These are phyloP conservation scores for Pseudogymnoascus sp. DNA, from an alignment of 2,329 filamentous ascomycete species.

Conservation along the genomic window DNA sequence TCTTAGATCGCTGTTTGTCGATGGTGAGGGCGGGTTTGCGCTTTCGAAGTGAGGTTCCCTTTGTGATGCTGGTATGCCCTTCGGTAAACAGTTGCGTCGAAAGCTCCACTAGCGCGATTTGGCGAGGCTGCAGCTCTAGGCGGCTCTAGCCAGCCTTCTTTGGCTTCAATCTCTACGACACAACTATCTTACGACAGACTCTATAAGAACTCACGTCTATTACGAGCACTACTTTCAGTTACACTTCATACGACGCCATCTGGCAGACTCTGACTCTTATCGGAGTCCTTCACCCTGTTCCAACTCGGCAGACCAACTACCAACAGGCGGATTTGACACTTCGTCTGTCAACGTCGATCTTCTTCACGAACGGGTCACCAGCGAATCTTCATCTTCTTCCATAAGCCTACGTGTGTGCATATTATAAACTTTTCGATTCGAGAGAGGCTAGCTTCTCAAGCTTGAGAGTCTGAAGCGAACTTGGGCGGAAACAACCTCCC, in stretches of 20 bases:
- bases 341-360: not conserved
- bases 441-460: not conserved
- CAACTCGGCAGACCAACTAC: not conserved
- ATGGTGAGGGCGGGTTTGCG: not conserved
- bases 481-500: not conserved
- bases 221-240: not conserved
- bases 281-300: not conserved
- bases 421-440: too few species aligned
- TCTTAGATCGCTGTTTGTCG: slow-evolving; percentile 4
- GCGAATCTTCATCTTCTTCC: not conserved
- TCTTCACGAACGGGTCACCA: not conserved
- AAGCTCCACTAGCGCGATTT: slow-evolving; percentile 9
- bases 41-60: not conserved
- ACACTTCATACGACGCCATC: not conserved
- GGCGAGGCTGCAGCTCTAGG: not conserved
- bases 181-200: not conserved
- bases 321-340: not conserved
- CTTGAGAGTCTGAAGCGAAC: not conserved
- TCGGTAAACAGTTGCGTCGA: slow-evolving; percentile 6
- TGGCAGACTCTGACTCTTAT: not conserved
- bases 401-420: not conserved
- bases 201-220: not conserved
- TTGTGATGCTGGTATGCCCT: not conserved
- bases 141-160: slow-evolving; percentile 1
- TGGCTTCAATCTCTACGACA: not conserved